Evolutionary conservation across 2,329 filamentous ascomycete species (phyloP).

Genomic region (Pseudogymnoascus sp.): DNA sequence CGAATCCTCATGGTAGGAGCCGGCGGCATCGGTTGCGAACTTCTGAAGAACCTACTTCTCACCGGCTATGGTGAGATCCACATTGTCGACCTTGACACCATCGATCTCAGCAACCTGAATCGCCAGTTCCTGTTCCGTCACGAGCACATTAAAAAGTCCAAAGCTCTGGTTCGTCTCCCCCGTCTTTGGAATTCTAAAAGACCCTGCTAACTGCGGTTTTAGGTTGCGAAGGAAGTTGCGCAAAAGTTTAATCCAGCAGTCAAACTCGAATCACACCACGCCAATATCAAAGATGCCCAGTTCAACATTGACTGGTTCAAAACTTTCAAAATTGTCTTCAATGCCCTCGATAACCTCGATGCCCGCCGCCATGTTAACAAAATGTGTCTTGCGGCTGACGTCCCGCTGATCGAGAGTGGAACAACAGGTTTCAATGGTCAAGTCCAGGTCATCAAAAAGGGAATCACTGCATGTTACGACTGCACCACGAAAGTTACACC

Average conservation of each 20-base stretch:
- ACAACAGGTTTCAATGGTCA: constrained; percentile 98
- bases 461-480: constrained; percentile 90
- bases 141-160: constrained; percentile 96
- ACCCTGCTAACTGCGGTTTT: constrained; percentile 13
- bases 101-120: constrained; percentile 95
- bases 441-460: constrained; percentile 92
- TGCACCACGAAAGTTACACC: constrained; percentile 84
- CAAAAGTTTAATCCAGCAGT: constrained; percentile 82
- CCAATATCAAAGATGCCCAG: constrained; percentile 83
- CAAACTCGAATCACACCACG: constrained; percentile 81
- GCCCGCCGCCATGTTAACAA: constrained; percentile 91
- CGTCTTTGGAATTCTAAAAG: constrained; percentile 14
- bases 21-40: constrained; percentile 93
- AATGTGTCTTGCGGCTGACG: constrained; percentile 88
- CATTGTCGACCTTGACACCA: constrained; percentile 94
- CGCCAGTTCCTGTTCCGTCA: constrained; percentile 94
- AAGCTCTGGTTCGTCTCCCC: constrained; percentile 63
- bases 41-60: constrained; percentile 91
- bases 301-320: constrained; percentile 89
- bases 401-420: constrained; percentile 90
- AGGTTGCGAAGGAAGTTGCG: constrained; percentile 90
- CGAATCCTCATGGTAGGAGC: constrained; percentile 91
- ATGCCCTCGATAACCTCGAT: constrained; percentile 92
- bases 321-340: constrained; percentile 80
- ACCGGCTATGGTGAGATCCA: constrained; percentile 89